These are phyloP conservation scores for Tephrocybe sp. DNA, from an alignment of 768 basidiomycete species.

Conservation along the genomic window DNA sequence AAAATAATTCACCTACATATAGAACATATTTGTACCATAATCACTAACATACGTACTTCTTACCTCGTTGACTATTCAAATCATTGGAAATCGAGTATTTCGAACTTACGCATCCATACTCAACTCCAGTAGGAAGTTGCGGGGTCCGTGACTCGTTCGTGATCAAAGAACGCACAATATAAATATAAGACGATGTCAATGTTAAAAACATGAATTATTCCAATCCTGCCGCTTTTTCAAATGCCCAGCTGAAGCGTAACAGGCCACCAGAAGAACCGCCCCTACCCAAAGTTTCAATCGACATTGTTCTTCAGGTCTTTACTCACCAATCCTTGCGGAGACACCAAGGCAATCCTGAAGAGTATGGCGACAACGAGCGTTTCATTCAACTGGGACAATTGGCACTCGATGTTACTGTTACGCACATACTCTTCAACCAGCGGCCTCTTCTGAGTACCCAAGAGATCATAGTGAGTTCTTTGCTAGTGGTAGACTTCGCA, in stretches of 20 bases:
- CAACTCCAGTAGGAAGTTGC: too few relatives aligned
- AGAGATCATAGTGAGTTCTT: constrained; percentile 51
- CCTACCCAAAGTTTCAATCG: constrained; percentile 46
- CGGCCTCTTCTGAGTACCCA: constrained; percentile 46
- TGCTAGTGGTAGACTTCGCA: neutral
- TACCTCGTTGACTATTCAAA: too few relatives aligned
- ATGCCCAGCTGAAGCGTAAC: constrained; percentile 19
- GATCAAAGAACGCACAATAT: constrained; percentile 8
- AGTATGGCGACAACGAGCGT: constrained; percentile 56
- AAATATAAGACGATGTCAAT: constrained; percentile 14
- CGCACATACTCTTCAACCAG: constrained; percentile 44
- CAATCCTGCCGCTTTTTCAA: constrained; percentile 9
- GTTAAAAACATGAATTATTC: constrained; percentile 14
- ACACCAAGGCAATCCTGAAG: constrained; percentile 31
- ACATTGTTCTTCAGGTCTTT: constrained; percentile 63
- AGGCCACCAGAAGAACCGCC: constrained; percentile 28
- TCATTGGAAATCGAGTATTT: too few relatives aligned
- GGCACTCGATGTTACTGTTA: constrained; percentile 46
- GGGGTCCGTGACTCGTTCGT: too few relatives aligned
- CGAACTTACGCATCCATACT: too few relatives aligned
- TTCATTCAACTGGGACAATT: constrained; percentile 48
- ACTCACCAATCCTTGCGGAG: constrained; percentile 64
- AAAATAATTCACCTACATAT: neutral
- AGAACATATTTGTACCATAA: too few relatives aligned
- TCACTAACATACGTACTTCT: too few relatives aligned